phyloP scores from a whole-genome alignment of 2,329 filamentous ascomycete species.

The Alternaria sp. region DNA sequence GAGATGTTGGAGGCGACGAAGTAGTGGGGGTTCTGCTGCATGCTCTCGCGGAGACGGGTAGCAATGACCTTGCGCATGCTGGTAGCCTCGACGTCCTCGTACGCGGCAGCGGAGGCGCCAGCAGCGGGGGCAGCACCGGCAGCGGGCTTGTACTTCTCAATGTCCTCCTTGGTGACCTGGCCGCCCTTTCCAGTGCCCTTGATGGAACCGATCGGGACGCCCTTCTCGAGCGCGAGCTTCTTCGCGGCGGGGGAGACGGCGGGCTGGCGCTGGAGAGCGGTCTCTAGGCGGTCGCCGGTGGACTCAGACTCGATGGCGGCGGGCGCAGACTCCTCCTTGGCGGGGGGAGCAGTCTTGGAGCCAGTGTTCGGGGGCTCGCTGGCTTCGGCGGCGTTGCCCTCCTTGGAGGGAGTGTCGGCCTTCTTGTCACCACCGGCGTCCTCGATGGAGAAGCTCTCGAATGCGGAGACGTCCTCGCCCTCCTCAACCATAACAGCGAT shows the following conservation, averaged over 20 bases:
- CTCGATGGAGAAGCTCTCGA: conserved; percentile 84
- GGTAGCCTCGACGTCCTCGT: conserved; percentile 82
- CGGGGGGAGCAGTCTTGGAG: conserved; percentile 64
- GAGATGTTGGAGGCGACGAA: conserved; percentile 92
- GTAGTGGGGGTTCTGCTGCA: conserved; percentile 96
- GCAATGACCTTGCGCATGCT: conserved; percentile 99
- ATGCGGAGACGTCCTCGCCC: conserved; percentile 82
- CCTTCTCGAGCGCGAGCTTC: conserved; percentile 83
- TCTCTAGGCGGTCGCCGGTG: conserved; percentile 78
- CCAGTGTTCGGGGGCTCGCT: conserved; percentile 66
- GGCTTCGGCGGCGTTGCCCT: conserved; percentile 64
- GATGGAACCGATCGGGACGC: conserved; percentile 75
- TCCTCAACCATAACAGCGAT: conserved; percentile 96
- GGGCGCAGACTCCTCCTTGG: conserved; percentile 58
- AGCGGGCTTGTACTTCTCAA: conserved; percentile 80
- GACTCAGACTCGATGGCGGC: conserved; percentile 73
- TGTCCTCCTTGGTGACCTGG: conserved; percentile 88
- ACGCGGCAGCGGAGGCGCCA: conserved; percentile 66
- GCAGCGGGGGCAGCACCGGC: conserved; percentile 55
- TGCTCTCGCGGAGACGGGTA: conserved; percentile 84
- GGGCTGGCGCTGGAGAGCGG: conserved; percentile 81
- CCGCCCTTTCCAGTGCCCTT: conserved; percentile 89
- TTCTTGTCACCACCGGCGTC: conserved; percentile 88
- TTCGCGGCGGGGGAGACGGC: conserved; percentile 75
- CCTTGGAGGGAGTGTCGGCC: conserved; percentile 67